Conservation (phyloP, 305 asterid species). For the Fraxinus latifolia region DNA sequence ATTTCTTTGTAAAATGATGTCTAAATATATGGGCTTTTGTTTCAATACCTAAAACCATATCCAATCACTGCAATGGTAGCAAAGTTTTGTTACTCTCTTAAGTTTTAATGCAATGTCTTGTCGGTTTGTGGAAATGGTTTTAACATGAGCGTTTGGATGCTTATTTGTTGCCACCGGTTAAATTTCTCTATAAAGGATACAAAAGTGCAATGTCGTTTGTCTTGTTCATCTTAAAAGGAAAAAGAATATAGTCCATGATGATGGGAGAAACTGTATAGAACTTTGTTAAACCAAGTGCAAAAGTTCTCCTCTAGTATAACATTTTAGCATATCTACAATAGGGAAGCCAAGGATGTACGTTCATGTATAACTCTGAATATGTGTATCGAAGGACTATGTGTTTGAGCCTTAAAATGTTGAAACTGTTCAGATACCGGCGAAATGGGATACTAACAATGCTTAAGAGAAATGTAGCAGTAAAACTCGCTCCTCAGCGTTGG, state of each 20-base stretch:
- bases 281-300: background rate
- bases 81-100: background rate
- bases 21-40: background rate
- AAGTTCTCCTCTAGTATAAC: background rate
- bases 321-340: background rate
- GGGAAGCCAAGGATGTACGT: background rate
- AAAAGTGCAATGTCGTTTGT: background rate
- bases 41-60: background rate
- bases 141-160: background rate
- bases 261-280: background rate
- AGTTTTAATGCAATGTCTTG: background rate
- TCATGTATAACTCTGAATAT: background rate
- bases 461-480: constrained; percentile 78
- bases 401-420: constrained; percentile 23
- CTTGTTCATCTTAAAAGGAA: background rate
- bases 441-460: constrained; percentile 95
- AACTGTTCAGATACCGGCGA: constrained; percentile 65
- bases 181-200: background rate
- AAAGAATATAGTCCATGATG: background rate
- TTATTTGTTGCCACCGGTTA: background rate
- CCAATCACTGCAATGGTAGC: background rate
- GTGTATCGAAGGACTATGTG: background rate
- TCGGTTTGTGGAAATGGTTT: background rate
- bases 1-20: background rate
- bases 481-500: constrained; percentile 93